Conservation (phyloP, 352 stramenopile species). For the Phytophthora chlamydospora region DNA sequence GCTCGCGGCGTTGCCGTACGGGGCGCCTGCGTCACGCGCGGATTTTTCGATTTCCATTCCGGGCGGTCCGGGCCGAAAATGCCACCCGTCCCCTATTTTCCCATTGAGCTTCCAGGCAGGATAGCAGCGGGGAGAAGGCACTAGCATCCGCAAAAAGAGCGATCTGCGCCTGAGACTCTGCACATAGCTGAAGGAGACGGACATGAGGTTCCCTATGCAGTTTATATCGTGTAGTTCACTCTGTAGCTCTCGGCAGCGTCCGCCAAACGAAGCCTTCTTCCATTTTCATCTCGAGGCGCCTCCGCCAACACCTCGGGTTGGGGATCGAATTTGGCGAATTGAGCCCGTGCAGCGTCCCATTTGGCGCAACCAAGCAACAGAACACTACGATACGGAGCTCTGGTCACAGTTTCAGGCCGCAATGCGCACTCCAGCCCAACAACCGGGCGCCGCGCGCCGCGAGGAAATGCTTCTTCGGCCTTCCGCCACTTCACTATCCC, state of each 20-base stretch:
- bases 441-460: not conserved
- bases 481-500: conserved; percentile 1
- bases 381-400: conserved; percentile 15
- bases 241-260: not conserved
- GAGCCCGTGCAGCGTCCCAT: conserved; percentile 8
- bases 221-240: conserved; percentile 8
- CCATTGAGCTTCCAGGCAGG: conserved; percentile 34
- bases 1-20: not conserved
- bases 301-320: conserved; percentile 3
- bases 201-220: conserved; percentile 6
- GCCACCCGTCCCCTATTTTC: conserved; percentile 26
- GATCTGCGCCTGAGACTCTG: not conserved
- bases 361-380: conserved; percentile 10
- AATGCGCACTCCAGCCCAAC: not conserved
- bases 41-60: conserved; percentile 28
- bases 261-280: conserved; percentile 6
- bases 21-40: not conserved
- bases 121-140: not conserved
- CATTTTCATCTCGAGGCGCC: conserved; percentile 16
- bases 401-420: not conserved
- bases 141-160: conserved; percentile 1
- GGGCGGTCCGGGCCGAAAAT: conserved; percentile 24
- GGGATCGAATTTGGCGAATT: conserved; percentile 14
- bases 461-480: conserved; percentile 22
- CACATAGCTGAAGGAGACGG: conserved; percentile 1